Base-by-base conservation (phyloP, 805 yeast species). In the Candida boleticola region DNA sequence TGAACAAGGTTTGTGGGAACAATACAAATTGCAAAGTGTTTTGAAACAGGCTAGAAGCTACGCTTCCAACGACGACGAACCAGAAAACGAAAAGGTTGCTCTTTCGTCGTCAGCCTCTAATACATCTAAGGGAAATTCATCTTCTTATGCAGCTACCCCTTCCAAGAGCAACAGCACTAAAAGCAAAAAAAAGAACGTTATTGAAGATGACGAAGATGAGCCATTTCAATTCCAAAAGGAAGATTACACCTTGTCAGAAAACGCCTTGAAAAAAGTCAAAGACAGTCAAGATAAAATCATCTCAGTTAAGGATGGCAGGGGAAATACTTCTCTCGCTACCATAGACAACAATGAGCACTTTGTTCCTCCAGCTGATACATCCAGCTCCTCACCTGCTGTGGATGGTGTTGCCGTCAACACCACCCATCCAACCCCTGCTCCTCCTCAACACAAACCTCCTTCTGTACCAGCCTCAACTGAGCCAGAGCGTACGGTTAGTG, bases 341-440 rank as follows among this genome's bases (percentile, higher is more conserved):
- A 71, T 73, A 35, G 77, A 73, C 44, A 53, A 60, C 46, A 62
- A 61, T 46, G 43, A 49, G 27, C 77, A 72, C 45, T 51, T 64
- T 38, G 44, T 42, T 11, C 48, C 53, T 11, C 34, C 38, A 17
- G 40, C 27, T 19, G 9, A 16, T 7, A 13, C 4, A 5, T 31
- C 35, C 11, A n/a, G 9, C 32, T 14, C 32, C 6, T n/a, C n/a
- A n/a, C 3, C 13, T 18, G 37, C 27, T 23, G 11, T 11, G 7
- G 11, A 7, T 23, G 27, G 10, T 7, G 27, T 7, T 11, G 7
- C 27, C 7, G 6, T n/a, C 32, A 29, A 11, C 9, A 14, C n/a
- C 13, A n/a, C 32, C 6, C 6, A 6, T 16, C 17, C 14, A 29
- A 19, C 22, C 35, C 22, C 35, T 9, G 18, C 16, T 16, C 21